Conservation (phyloP, 345 rosid genomes). For the Eutrema heterophyllum region DNA sequence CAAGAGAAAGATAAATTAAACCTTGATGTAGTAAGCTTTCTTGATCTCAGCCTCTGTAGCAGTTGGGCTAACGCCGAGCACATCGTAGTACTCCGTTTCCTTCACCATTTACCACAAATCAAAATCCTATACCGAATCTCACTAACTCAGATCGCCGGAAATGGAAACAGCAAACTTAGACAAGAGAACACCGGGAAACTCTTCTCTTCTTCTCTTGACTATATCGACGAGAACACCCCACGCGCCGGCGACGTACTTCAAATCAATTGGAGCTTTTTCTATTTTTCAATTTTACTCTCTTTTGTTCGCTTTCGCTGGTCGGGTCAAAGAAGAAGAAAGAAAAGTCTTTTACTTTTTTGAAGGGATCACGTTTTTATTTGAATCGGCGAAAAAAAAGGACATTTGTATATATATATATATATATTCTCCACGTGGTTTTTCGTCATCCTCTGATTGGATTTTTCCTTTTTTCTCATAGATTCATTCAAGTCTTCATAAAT, state of each 20-base stretch:
- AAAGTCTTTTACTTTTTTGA: conserved; percentile 17
- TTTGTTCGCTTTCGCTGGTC: conserved; percentile 2
- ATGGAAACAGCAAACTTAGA: not conserved
- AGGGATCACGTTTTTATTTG: not conserved
- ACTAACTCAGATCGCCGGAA: conserved; percentile 6
- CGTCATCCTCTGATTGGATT: conserved; percentile 24
- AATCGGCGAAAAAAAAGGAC: not conserved
- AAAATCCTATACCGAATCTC: not conserved
- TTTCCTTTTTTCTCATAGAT: not conserved
- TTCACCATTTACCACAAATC: conserved; percentile 55
- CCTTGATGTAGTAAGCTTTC: conserved; percentile 96
- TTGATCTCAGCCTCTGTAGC: conserved; percentile 94
- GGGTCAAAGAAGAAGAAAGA: conserved; percentile 17
- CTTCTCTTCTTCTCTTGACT: not conserved
- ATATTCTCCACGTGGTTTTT: conserved; percentile 31
- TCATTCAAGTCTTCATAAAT: not conserved
- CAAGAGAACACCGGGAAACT: not conserved
- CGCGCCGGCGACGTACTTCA: conserved; percentile 17
- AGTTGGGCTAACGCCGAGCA: conserved; percentile 83
- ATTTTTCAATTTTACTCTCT: not conserved
- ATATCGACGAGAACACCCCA: conserved; percentile 2
- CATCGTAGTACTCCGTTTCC: conserved; percentile 94
- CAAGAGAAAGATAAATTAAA: conserved; percentile 9
- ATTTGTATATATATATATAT: conserved; percentile 12
- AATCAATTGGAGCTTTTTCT: not conserved